Conservation (phyloP, 73 alveolate species). For the Symbiodinium natans region DNA sequence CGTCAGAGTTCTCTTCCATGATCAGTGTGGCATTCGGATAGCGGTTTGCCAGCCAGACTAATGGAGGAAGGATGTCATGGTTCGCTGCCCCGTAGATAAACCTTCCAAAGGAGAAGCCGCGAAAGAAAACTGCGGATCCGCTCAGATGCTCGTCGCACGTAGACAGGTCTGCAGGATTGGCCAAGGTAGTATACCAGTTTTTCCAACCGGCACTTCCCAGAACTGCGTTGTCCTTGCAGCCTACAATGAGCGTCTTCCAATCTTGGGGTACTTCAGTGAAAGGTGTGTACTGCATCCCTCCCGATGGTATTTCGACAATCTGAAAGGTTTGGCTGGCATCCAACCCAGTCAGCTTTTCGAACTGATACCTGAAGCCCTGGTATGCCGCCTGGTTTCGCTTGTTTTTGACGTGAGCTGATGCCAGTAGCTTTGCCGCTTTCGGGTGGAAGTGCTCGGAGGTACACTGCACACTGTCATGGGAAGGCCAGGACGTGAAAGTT, state of each 20-base stretch:
- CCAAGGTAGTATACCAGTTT: background rate
- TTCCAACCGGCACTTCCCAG: background rate
- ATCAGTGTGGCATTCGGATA: background rate
- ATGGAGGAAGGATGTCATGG: background rate
- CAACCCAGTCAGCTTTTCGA: background rate
- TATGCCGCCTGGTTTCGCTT: background rate
- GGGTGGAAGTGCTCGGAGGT: background rate
- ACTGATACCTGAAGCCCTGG: background rate
- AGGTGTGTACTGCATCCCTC: background rate
- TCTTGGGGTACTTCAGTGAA: background rate
- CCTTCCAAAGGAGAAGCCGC: background rate
- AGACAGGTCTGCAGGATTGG: too few species aligned
- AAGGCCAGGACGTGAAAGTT: too few species aligned
- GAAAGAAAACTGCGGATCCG: background rate
- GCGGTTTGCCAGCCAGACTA: background rate
- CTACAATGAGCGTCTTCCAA: slow-evolving; percentile 1
- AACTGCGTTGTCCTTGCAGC: background rate
- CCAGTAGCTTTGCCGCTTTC: background rate
- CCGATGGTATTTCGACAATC: background rate
- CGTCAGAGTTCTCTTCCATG: background rate
- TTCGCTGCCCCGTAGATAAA: background rate
- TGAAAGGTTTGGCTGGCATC: background rate
- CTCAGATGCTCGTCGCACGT: background rate
- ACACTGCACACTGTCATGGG: background rate
- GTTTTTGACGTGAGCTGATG: background rate